Base-by-base conservation (phyloP, 2,329 filamentous ascomycete genomes). In the Fusarium aywerte region DNA sequence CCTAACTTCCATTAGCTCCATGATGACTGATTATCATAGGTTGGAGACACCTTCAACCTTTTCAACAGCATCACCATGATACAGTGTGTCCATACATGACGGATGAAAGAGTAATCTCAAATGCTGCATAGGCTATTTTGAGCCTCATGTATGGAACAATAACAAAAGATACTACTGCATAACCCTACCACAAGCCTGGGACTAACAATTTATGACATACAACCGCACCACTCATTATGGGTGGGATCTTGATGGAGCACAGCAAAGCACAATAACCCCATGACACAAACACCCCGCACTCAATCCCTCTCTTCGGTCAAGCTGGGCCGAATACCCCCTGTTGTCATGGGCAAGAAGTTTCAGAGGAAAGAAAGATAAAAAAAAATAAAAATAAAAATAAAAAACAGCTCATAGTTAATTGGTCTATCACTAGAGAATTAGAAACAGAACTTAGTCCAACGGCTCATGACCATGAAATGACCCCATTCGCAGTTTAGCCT, bases 151-250 rank as follows among this genome's bases (percentile, higher is more conserved):
- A n/a, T 27, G n/a, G 23, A 38, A 38, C 31, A 60, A 49, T 20
- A 38, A 38, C 16, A 36, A 8, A 20, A 15, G 4, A 15, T 9
- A 25, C 32, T 36, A 49, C 45, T 49, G 21, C n/a, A 49, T 38
- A 25, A 38, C 16, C 13, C 45, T 61, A 31, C 36, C 33, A 29
- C 43, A 44, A 54, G 21, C 47, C 35, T 32, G 27, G 27, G 23
- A 47, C 47, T 45, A 42, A 31, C 20, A 45, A 29, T 32, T 27
- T 2, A 21, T 9, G 33, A 18, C 49, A 20, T 69, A 58, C 55
- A 70, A 50, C 67, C 69, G 69, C 69, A 52, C 69, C 69, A 72
- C 62, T 72, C 69, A 71, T 50, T 65, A 48, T 31, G n/a, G n/a
- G n/a, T 27, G 38, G 64, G 44, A 23, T 25, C 44, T 58, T 49